A percentile compares a stretch with the other conserved stretches of the same genome.
phyloP scores from a whole-genome alignment of 176 grass and related monocot species.

The Ananas comosus region DNA sequence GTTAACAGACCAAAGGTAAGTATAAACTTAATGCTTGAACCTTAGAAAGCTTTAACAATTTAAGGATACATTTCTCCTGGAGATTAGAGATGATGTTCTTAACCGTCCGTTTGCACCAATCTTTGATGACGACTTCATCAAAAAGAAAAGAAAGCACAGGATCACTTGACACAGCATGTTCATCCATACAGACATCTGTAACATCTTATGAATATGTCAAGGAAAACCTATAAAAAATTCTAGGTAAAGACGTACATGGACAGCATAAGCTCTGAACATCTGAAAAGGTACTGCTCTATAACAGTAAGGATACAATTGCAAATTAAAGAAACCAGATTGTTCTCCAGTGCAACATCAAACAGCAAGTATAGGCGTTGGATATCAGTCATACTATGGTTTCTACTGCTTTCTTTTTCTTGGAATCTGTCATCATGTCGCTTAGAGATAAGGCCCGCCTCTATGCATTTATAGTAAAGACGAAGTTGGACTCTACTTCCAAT shows the following conservation, averaged over 20 bases:
- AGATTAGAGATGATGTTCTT: slow-evolving; percentile 46
- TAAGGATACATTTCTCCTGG: slow-evolving; percentile 67
- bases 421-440: slow-evolving; percentile 83
- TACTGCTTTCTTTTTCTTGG: slow-evolving; percentile 62
- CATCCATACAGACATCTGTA: slow-evolving; percentile 91
- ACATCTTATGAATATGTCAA: slow-evolving; percentile 80
- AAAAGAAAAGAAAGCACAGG: slow-evolving; percentile 93
- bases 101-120: slow-evolving; percentile 82
- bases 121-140: slow-evolving; percentile 95
- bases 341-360: slow-evolving; percentile 84
- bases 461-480: slow-evolving; percentile 76
- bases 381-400: slow-evolving; percentile 46
- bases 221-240: slow-evolving; percentile 24
- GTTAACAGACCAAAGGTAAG: slow-evolving; percentile 7
- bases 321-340: slow-evolving; percentile 82
- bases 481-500: slow-evolving; percentile 42
- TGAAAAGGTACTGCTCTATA: slow-evolving; percentile 9
- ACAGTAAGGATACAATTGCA: slow-evolving; percentile 84
- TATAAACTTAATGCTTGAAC: slow-evolving; percentile 4
- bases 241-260: not conserved
- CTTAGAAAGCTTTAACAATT: slow-evolving; percentile 11
- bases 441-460: slow-evolving; percentile 74
- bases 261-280: not conserved
- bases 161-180: slow-evolving; percentile 95
- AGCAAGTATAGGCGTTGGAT: slow-evolving; percentile 69